Conservation (phyloP, 1,284 basidiomycete genomes). For the Pterulicium gracile region DNA sequence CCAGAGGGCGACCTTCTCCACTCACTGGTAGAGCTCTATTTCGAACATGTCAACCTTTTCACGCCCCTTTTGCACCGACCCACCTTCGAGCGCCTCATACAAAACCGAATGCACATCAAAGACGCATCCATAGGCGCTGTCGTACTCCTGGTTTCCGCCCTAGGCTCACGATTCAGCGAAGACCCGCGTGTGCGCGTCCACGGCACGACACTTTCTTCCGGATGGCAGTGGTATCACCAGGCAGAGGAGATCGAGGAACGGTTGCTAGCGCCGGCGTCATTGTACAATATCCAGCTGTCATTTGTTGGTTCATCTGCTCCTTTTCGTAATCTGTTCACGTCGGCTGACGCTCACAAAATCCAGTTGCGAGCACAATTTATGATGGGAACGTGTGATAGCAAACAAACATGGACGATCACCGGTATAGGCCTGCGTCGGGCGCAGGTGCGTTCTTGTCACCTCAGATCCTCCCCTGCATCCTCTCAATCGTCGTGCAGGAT, state of each 20-base stretch:
- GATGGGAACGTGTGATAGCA: too few relatives aligned
- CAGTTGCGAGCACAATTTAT: too few relatives aligned
- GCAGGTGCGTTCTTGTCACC: too few relatives aligned
- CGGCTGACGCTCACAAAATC: too few relatives aligned
- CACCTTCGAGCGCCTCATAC: not conserved
- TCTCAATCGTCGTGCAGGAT: too few relatives aligned
- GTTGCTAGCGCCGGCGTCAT: conserved; percentile 34
- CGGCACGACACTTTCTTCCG: conserved; percentile 48
- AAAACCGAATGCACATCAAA: not conserved
- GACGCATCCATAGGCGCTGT: not conserved
- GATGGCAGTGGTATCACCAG: conserved; percentile 70
- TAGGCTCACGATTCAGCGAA: not conserved
- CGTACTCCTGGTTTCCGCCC: not conserved
- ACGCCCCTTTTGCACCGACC: not conserved
- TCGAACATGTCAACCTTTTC: not conserved
- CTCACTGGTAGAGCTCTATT: not conserved
- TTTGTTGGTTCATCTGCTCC: too few relatives aligned
- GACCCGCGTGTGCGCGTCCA: not conserved
- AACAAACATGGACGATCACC: too few relatives aligned
- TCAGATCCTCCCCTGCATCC: too few relatives aligned
- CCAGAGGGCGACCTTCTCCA: not conserved
- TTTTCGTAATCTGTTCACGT: too few relatives aligned
- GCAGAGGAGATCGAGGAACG: conserved; percentile 39
- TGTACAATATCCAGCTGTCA: conserved; percentile 53
- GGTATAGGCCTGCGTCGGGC: too few relatives aligned